Conservation (phyloP, 1,284 basidiomycete species). For the Amylostereum areolatum region DNA sequence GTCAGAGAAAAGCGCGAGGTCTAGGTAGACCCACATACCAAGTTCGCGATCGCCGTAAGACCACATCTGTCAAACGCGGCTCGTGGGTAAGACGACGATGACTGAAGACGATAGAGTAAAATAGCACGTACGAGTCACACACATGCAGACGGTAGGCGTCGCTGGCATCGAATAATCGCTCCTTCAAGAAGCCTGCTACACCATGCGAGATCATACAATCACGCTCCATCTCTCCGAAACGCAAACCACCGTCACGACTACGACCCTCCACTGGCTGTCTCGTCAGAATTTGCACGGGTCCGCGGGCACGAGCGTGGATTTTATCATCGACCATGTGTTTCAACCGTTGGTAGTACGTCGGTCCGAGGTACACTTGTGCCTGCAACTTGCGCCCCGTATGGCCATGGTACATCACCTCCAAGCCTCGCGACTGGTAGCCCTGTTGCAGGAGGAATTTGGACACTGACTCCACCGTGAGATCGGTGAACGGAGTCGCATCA, state of each 20-base stretch:
- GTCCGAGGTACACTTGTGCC: constrained; percentile 97
- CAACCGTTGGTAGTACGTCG: constrained; percentile 98
- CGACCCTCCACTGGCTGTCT: constrained; percentile 99
- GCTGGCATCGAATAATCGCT: constrained; percentile 88
- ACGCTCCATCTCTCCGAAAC: constrained; percentile 99
- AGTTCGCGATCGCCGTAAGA: constrained; percentile 90
- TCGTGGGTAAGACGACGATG: constrained; percentile 5
- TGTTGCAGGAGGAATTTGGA: constrained; percentile 77
- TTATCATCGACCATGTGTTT: constrained; percentile 99
- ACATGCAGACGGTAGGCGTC: constrained; percentile 96
- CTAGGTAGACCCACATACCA: constrained; percentile 43
- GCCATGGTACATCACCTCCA: constrained; percentile 99
- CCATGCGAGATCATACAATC: constrained; percentile 99
- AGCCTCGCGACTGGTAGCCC: constrained; percentile 92
- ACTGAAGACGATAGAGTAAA: constrained; percentile 4
- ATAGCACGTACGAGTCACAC: constrained; percentile 78
- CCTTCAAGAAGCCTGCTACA: constrained; percentile 95
- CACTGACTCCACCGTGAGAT: constrained; percentile 94
- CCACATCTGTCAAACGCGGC: constrained; percentile 59
- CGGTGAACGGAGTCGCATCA: constrained; percentile 98
- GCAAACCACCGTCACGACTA: constrained; percentile 95
- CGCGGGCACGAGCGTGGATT: constrained; percentile 96
- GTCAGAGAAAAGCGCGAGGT: constrained; percentile 3
- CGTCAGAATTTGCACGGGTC: constrained; percentile 96
- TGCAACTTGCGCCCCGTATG: constrained; percentile 97